Base-by-base conservation (phyloP, 2,329 filamentous ascomycete species). In the Colletotrichum karsti region DNA sequence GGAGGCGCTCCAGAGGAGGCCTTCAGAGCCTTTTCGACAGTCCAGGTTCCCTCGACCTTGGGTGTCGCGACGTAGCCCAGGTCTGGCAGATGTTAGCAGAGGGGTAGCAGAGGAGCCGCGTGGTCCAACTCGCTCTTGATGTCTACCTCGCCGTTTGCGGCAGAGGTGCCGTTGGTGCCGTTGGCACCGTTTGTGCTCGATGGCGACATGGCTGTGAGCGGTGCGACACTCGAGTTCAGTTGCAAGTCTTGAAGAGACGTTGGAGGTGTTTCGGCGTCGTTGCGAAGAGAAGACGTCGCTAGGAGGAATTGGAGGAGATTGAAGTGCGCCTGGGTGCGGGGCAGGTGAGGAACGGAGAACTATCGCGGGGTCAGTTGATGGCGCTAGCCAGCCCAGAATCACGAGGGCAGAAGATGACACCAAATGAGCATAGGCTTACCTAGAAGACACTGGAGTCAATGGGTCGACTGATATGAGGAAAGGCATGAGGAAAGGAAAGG, bases 1-100 rank as follows among this genome's bases (percentile, higher is more conserved):
- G 81, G 75, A 85, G 87, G 18, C 9, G 66, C 58, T 7, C 54
- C 55, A 8, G 59, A 33, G 5, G 56, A 55, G 24, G 50, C 53
- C 13, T 70, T 61, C 18, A 74, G 39, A n/a, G 69, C 73, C 30
- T 70, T 72, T 6, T 71, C 65, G 26, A 74, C 73, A 3, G 72
- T 73, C 73, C 73, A 74, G 26, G 70, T 53, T n/a, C 72, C 73
- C 28, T 72, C 50, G 13, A 73, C 67, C 54, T 70, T 58, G 30
- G 72, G 70, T 1, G 73, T 74, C 5, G 71, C 59, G 24, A 73
- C 72, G 22, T 67, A 55, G n/a, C 73, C 73, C 20, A 74, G 64
- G 39, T 74, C 72, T 74, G 18, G 33, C 3, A 33, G 22, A 51
- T 10, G 53, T 63, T 24, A 68, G 58, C 24, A 42, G 18, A 30